These are phyloP conservation scores for Chrysanthemum lavandulifolium DNA, from an alignment of 129 eudicot genomes.

Conservation along the genomic window DNA sequence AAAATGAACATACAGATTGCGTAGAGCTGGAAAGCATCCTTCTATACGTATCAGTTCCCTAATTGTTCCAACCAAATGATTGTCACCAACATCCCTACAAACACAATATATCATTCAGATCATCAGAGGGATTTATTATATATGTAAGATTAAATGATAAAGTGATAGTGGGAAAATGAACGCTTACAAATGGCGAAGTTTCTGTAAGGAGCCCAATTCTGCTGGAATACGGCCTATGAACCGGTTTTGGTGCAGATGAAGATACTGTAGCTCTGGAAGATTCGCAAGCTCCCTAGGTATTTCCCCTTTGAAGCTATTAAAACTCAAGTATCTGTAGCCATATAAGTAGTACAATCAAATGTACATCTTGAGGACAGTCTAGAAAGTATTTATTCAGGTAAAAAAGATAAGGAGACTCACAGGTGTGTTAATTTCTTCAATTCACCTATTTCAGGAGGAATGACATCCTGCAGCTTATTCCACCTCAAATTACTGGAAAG, in stretches of 20 bases:
- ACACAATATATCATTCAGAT: constrained; percentile 14
- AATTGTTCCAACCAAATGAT: constrained; percentile 93
- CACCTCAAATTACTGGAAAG: constrained; percentile 82
- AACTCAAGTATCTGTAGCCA: constrained; percentile 80
- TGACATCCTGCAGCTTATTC: constrained; percentile 95
- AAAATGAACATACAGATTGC: constrained; percentile 71
- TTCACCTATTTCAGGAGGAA: constrained; percentile 98
- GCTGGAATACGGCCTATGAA: constrained; percentile 89
- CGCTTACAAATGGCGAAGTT: constrained; percentile 79
- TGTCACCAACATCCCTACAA: constrained; percentile 89
- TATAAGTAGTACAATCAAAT: constrained; percentile 18
- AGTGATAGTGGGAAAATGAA: constrained; percentile 3
- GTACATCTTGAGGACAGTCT: neutral
- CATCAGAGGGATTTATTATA: neutral
- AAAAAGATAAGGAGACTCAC: constrained; percentile 47
- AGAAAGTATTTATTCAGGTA: constrained; percentile 6
- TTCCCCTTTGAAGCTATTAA: constrained; percentile 93
- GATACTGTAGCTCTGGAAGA: constrained; percentile 88
- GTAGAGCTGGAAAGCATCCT: constrained; percentile 92
- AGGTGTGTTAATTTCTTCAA: constrained; percentile 87
- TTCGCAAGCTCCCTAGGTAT: constrained; percentile 90
- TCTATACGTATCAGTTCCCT: constrained; percentile 91
- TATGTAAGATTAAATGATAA: neutral
- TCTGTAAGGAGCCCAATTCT: constrained; percentile 82
- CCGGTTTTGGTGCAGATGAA: constrained; percentile 92